Evolutionary conservation across 1,284 basidiomycete genomes (phyloP), one percentile per base, ranked within the genome.

Genomic region (Psilocybe mexicana): DNA sequence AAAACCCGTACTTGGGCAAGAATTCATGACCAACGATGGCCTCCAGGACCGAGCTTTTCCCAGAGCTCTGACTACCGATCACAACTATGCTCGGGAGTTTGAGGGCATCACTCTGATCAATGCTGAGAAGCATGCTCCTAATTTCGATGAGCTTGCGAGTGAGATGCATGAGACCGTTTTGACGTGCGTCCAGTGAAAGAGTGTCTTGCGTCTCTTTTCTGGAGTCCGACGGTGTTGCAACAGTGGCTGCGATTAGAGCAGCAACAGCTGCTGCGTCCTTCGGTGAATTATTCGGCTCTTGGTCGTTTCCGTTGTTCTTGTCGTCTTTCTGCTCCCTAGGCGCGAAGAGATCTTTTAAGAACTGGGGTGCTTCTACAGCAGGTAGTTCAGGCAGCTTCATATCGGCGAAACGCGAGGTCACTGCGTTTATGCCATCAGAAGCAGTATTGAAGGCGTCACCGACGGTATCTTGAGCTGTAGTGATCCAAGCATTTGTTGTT

Each of bases 11-110:
- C 94, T 99, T 99, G 40, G 96, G 97, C 43, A 99, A 77, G 74
- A 99, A 99, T 72, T 99, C 95, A 63, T 98, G 94, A 0, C 96
- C 97, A 24, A 99, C 97, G 63, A 99, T 94, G 1, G 97, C 92
- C 73, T 99, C 96, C 54, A 99, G 78, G 0, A 99, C 97, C 26
- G 93, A 96, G 67, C 94, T 96, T 81, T 99, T 99, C 3, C 96
- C 96, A 3, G 93, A 96, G 72, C 94, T 97, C 77, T 99, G 96
- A 69, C 94, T 96, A 11, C 96, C 96, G 63, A 99, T 94, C 51
- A 99, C 97, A 38, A 99, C 96, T 60, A 99, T 98, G 63, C 93
- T 96, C 0, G 96, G 96, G 11, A 99, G 78, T 64, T 95, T 96
- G 67, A 99, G 82, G 14, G 90, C 85, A 63, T 96, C 94, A 64